Conservation (phyloP, 345 rosid genomes). For the Cardamine chenopodiifolia region DNA sequence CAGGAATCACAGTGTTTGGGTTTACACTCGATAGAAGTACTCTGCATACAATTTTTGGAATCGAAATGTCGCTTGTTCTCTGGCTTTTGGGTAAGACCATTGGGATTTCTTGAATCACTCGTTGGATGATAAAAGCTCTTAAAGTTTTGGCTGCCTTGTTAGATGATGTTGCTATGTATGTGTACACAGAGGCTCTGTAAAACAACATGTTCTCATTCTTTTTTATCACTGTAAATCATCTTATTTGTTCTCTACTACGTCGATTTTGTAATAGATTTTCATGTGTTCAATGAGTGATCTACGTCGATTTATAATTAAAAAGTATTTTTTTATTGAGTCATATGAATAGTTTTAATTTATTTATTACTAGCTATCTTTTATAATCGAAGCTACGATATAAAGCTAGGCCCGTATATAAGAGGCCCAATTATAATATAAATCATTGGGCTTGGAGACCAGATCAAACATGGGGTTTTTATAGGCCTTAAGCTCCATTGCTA, state of each 20-base stretch:
- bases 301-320: too few species aligned
- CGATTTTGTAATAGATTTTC: slow-evolving; percentile 9
- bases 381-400: too few species aligned
- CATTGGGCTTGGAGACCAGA: neutral
- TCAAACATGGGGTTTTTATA: neutral
- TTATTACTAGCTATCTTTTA: too few species aligned
- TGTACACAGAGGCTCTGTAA: slow-evolving; percentile 34
- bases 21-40: slow-evolving; percentile 78
- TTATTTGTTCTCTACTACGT: slow-evolving; percentile 22
- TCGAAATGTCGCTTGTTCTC: slow-evolving; percentile 83
- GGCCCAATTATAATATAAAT: neutral
- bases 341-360: too few species aligned
- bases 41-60: slow-evolving; percentile 78
- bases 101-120: slow-evolving; percentile 57
- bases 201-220: slow-evolving; percentile 10
- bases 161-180: slow-evolving; percentile 18
- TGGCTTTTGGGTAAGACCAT: slow-evolving; percentile 93
- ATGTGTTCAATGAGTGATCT: slow-evolving; percentile 25
- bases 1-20: slow-evolving; percentile 88
- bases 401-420: neutral
- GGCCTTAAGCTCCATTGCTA: neutral
- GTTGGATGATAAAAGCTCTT: slow-evolving; percentile 19
- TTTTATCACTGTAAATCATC: slow-evolving; percentile 31
- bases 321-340: too few species aligned
- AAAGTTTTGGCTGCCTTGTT: slow-evolving; percentile 29